Base-by-base conservation (phyloP, 2,329 filamentous ascomycete species). In the Hypoxylon sp. region DNA sequence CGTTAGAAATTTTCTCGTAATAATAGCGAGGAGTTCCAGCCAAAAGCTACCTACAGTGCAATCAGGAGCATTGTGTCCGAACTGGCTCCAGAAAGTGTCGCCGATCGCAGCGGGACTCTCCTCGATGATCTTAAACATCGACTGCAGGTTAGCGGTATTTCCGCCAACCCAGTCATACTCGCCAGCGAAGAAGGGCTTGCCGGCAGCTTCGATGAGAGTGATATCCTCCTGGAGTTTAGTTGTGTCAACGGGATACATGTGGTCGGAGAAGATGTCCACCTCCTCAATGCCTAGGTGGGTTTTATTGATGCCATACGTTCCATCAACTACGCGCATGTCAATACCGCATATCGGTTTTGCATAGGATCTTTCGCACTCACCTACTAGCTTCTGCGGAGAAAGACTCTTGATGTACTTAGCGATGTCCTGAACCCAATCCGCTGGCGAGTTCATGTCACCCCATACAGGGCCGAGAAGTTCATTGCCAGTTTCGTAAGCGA, bases 401-500 rank as follows among this genome's bases (percentile, higher is more conserved):
- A 83, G 75, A 5, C 69, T 51, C 73, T 85, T 85, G 49, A 85
- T 77, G 60, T 79, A 80, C 34, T 67, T 68, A 2, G 78, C 80
- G 38, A 85, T 82, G 19, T 84, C 80, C 28, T 71, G 65, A 0
- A 82, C 78, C 83, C 83, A 85, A 9, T 73, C 73, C 0, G 75
- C 74, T 0, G 83, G 82, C 4, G 82, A 80, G 66, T 84, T 68
- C 77, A 78, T 79, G 70, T 84, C 82, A 23, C 79, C 80, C 75
- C 78, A 84, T 3, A 78, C 65, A 9, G 80, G 78, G 0, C 83
- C 83, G 6, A 77, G 75, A 4, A 85, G 79, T 72, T 85, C 83
- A 72, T 85, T 85, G 6, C 83, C 83, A 0, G 81, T 84, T 73
- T 85, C 82, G 68, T 82, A 83, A 10, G 82, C 82, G 64, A 84